Base-by-base conservation (phyloP, 305 asterid genomes). In the Solanum chacoense region DNA sequence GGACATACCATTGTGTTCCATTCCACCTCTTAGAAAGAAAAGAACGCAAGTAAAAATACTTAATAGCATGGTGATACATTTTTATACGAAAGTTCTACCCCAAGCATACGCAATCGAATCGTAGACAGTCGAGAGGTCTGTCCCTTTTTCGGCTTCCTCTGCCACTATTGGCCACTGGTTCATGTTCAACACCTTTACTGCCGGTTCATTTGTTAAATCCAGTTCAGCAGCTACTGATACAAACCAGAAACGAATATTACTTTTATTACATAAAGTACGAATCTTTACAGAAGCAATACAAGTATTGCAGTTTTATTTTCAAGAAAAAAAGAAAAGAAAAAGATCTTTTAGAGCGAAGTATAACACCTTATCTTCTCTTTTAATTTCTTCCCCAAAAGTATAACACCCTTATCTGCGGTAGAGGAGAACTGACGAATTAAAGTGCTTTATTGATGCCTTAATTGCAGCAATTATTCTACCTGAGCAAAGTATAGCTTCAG, bases 401-500 rank as follows among this genome's bases (percentile, higher is more conserved):
- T 32, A 74, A 74, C 80, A 8, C 28, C 28, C 42, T 2, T 34
- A 18, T 32, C 40, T 34, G 81, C 0, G 9, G 38, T 9, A 40
- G 71, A 28, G 28, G 71, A 42, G 67, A 20, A 81, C 20, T 16
- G 28, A 28, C 14, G 26, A 13, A 81, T 42, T 42, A 28, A 80
- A 42, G 37, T 42, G 32, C n/a, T 81, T 81, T 83, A 50, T 29
- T 83, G 37, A 29, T 83, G 73, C 12, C 2, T 31, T 83, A 31
- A 83, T 29, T 86, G 80, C 93, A 92, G 96, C 98, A 3, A 97
- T 97, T 73, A 89, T 96, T 88, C 96, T 97, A 18, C 99, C 99
- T 13, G 99, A 97, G 93, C 99, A 97, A 89, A 95, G 98, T 91
- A 90, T 97, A 87, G 98, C 93, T 10, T 89, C 98, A 13, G 98